Evolutionary conservation across 192 early-diverging fungal species (phyloP), one percentile per base, ranked within the genome.

Genomic region (Coemansia sp.): DNA sequence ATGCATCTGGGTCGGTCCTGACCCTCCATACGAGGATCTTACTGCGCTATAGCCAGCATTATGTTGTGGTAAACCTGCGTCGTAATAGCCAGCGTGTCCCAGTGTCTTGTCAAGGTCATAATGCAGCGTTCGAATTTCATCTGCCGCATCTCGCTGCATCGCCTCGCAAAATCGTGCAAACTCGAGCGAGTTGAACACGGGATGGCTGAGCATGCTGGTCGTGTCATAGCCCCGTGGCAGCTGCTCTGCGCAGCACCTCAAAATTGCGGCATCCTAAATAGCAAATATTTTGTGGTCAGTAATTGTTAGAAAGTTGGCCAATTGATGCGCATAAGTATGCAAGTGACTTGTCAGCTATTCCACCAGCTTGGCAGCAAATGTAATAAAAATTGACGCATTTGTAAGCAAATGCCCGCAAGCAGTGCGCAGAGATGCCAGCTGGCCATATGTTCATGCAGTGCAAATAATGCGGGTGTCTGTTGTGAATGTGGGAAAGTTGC

Each of bases 231-330:
- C 57, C 10, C 56, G 56, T 29, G 73, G 70, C 4, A 75, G 54
- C 15, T 64, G 64, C 23, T 25, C 55, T 11, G 49, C 24, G 67
- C 79, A 82, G 66, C 79, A 82, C 57, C 66, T 69, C 15, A 82
- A 60, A 41, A 69, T 48, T 1, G 79, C 79, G 22, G 68, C 49
- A 53, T 82, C 79, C 79, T 82, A 82, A 56, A 72, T 21, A 19
- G 19, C 47, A 49, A n/a, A 15, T 2, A 19, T 49, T n/a, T n/a
- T 14, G 39, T 0, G 1, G 47, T 3, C 47, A 49, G 19, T 49
- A 19, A 49, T 49, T 49, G 47, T 49, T 49, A 49, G 47, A 7
- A 49, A 49, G 47, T 7, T n/a, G 12, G 47, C 5, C 47, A 49
- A 49, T n/a, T 49, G 47, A 4, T 5, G 15, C 47, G n/a, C 47